Percentiles rank a stretch among this genome's conserved stretches.
Conservation (phyloP, 345 rosid genomes). For the Aethionema arabicum region DNA sequence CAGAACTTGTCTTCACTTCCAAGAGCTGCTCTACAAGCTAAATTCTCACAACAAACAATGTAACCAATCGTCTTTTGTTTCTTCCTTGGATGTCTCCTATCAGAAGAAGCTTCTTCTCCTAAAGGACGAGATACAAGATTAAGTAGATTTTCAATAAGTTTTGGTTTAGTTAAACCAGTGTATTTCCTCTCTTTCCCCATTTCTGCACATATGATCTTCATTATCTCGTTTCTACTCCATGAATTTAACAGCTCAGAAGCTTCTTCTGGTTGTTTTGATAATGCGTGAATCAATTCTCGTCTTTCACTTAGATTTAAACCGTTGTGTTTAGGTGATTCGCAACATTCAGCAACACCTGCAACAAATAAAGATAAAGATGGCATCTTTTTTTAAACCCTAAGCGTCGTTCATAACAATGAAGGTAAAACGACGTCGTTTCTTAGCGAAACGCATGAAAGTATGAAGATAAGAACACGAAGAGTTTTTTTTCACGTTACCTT, state of each 20-base stretch:
- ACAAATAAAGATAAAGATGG: background rate
- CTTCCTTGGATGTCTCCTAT: slow-evolving; percentile 52
- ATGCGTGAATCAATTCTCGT: slow-evolving; percentile 74
- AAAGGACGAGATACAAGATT: slow-evolving; percentile 63
- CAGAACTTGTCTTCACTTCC: slow-evolving; percentile 63
- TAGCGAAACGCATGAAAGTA: slow-evolving; percentile 20
- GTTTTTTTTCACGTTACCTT: slow-evolving; percentile 33
- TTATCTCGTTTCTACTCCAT: slow-evolving; percentile 94
- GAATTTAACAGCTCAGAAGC: slow-evolving; percentile 73
- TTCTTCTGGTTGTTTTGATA: slow-evolving; percentile 59
- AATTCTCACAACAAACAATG: slow-evolving; percentile 65
- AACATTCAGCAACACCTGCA: slow-evolving; percentile 17
- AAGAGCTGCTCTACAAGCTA: slow-evolving; percentile 78
- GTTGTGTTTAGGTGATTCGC: slow-evolving; percentile 14
- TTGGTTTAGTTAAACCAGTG: slow-evolving; percentile 83
- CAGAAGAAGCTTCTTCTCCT: slow-evolving; percentile 35
- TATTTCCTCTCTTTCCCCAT: slow-evolving; percentile 99
- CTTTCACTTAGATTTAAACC: slow-evolving; percentile 68
- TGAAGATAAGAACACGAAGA: background rate
- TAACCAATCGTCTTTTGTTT: slow-evolving; percentile 67
- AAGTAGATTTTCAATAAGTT: slow-evolving; percentile 85
- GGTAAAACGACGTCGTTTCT: slow-evolving; percentile 19
- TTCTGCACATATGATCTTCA: slow-evolving; percentile 86
- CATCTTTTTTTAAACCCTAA: slow-evolving; percentile 20
- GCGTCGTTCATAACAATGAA: background rate